phyloP scores from a whole-genome alignment of 1,139 yeast genomes.

The Magnusiomyces suaveolens region DNA sequence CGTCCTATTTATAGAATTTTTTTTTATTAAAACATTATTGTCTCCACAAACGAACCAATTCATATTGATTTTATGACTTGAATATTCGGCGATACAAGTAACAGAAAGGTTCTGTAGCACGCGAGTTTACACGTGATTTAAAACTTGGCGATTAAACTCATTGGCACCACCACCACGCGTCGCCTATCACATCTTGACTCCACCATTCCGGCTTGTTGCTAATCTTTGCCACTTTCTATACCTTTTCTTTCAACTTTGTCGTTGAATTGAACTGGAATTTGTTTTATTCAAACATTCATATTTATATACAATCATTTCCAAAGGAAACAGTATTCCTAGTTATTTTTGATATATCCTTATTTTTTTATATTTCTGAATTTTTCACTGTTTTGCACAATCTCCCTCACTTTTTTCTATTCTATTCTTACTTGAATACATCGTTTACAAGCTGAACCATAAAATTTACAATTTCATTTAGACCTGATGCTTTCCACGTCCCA shows the following conservation, averaged over 20 bases:
- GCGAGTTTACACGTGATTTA: neutral
- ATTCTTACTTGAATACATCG: neutral
- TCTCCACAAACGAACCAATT: neutral
- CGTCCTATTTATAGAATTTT: too few species aligned
- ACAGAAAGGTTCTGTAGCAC: too few species aligned
- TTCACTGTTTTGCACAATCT: neutral
- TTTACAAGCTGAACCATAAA: neutral
- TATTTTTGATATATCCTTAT: too few species aligned
- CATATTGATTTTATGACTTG: neutral
- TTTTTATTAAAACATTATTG: too few species aligned
- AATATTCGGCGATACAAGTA: neutral
- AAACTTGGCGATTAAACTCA: neutral
- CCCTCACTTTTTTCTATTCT: neutral
- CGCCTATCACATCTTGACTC: neutral
- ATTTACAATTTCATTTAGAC: neutral
- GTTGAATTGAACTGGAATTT: neutral
- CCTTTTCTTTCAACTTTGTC: neutral
- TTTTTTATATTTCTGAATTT: neutral
- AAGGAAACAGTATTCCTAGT: too few species aligned
- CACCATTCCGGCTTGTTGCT: neutral
- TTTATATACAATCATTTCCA: neutral
- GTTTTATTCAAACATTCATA: neutral
- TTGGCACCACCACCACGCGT: neutral
- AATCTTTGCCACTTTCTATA: neutral
- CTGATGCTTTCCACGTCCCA: constrained; percentile 2